Percentiles rank a stretch among this genome's conserved stretches.
phyloP scores from a whole-genome alignment of 2,329 filamentous ascomycete genomes.

The Chaetomiaceae sp. region DNA sequence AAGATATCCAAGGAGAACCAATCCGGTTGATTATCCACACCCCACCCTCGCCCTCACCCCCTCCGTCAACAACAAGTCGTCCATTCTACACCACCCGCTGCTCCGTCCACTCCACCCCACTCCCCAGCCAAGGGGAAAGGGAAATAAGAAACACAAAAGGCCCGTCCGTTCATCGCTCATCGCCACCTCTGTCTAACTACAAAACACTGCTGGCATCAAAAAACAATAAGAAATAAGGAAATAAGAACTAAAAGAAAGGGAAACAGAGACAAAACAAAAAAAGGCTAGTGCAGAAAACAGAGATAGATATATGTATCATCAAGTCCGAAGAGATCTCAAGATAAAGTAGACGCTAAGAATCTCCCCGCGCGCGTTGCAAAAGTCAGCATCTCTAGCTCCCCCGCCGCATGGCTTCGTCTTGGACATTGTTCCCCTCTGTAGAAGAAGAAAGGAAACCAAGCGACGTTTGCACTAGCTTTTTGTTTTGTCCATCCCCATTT shows the following conservation, averaged over 20 bases:
- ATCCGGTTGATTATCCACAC: slow-evolving; percentile 22
- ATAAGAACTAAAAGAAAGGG: neutral
- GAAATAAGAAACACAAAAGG: neutral
- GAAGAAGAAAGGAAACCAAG: neutral
- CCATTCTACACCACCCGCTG: neutral
- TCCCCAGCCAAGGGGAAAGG: neutral
- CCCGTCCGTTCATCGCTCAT: too few relatives aligned
- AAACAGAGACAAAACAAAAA: neutral
- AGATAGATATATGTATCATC: slow-evolving; percentile 5
- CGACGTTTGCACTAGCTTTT: neutral
- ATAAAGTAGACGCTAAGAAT: neutral
- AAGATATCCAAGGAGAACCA: slow-evolving; percentile 16
- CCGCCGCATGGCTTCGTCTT: neutral
- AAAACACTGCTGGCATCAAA: neutral
- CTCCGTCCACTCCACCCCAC: neutral
- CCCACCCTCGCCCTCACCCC: neutral
- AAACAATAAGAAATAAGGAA: neutral
- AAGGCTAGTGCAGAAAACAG: slow-evolving; percentile 2
- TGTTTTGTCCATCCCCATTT: neutral
- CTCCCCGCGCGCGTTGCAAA: neutral
- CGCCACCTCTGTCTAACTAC: slow-evolving; percentile 2
- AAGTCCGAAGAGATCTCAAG: slow-evolving; percentile 3
- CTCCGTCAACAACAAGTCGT: neutral
- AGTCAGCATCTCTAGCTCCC: neutral
- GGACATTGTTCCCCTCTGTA: neutral